Evolutionary conservation across 2,329 filamentous ascomycete genomes (phyloP).

Genomic region (Aspergillus caelatus): DNA sequence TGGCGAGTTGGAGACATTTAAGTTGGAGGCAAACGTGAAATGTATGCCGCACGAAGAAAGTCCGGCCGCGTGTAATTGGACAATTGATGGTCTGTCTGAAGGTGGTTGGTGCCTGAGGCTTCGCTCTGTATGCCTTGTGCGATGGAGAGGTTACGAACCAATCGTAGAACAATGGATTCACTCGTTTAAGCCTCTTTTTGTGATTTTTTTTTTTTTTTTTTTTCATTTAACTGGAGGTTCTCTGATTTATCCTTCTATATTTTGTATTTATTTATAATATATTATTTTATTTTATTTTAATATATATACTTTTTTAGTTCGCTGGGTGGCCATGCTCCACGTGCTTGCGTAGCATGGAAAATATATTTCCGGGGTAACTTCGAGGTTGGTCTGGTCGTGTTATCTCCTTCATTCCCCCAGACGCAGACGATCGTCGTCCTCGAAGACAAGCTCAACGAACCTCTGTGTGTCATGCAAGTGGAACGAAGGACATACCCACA

Average conservation of each 20-base stretch:
- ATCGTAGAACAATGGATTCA: background rate
- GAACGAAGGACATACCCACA: background rate
- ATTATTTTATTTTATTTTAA: no score
- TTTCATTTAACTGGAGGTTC: background rate
- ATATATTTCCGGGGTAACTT: background rate
- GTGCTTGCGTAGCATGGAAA: background rate
- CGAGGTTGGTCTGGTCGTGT: background rate
- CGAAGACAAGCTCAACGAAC: background rate
- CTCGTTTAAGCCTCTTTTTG: background rate
- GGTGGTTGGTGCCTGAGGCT: background rate
- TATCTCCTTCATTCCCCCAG: background rate
- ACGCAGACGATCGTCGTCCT: background rate
- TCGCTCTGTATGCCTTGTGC: background rate
- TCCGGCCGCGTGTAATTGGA: background rate
- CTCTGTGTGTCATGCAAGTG: background rate
- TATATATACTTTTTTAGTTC: background rate
- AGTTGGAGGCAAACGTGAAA: background rate
- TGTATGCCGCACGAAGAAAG: background rate
- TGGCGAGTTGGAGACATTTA: background rate
- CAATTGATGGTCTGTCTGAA: background rate
- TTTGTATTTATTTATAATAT: no score
- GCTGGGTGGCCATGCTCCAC: background rate
- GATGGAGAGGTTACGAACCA: background rate
- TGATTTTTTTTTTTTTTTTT: background rate
- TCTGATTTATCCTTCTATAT: accelerated